Conservation (phyloP, 1,284 basidiomycete genomes). For the Boletus mariae region DNA sequence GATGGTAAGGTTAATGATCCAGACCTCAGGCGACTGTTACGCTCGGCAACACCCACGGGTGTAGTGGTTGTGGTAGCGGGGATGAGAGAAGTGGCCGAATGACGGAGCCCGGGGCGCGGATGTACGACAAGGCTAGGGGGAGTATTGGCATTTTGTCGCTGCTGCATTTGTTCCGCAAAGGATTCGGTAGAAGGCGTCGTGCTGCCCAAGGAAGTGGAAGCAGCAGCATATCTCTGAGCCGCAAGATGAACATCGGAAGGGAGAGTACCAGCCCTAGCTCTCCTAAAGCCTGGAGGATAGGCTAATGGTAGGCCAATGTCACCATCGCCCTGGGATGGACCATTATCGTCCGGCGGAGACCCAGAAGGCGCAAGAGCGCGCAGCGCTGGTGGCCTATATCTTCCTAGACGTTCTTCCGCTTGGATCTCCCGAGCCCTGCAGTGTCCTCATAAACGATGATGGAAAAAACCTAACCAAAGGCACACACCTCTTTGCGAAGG, state of each 20-base stretch:
- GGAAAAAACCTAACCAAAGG: slow-evolving; percentile 11
- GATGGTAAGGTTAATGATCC: slow-evolving; percentile 83
- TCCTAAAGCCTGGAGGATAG: slow-evolving; percentile 76
- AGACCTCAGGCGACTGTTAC: slow-evolving; percentile 81
- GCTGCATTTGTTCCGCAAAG: slow-evolving; percentile 57
- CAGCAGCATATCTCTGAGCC: slow-evolving; percentile 74
- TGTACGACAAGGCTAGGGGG: slow-evolving; percentile 44
- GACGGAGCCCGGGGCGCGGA: slow-evolving; percentile 70
- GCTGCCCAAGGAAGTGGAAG: slow-evolving; percentile 54
- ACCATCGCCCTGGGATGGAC: slow-evolving; percentile 55
- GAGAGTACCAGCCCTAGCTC: slow-evolving; percentile 84
- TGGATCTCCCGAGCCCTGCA: slow-evolving; percentile 77
- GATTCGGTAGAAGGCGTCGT: slow-evolving; percentile 60
- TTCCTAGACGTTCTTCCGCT: slow-evolving; percentile 65
- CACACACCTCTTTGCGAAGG: slow-evolving; percentile 76
- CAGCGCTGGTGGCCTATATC: slow-evolving; percentile 79
- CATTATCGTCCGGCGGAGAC: slow-evolving; percentile 68
- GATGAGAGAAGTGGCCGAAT: slow-evolving; percentile 47
- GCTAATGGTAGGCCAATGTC: slow-evolving; percentile 62
- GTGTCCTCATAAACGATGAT: slow-evolving; percentile 15
- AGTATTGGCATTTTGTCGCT: slow-evolving; percentile 41
- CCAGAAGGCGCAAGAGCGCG: slow-evolving; percentile 66
- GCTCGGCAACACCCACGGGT: slow-evolving; percentile 56
- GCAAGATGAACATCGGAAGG: slow-evolving; percentile 85
- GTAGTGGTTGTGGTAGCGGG: slow-evolving; percentile 60